phyloP scores from a whole-genome alignment of 202 grass and related monocot species.

The Brachypodium distachyon region DNA sequence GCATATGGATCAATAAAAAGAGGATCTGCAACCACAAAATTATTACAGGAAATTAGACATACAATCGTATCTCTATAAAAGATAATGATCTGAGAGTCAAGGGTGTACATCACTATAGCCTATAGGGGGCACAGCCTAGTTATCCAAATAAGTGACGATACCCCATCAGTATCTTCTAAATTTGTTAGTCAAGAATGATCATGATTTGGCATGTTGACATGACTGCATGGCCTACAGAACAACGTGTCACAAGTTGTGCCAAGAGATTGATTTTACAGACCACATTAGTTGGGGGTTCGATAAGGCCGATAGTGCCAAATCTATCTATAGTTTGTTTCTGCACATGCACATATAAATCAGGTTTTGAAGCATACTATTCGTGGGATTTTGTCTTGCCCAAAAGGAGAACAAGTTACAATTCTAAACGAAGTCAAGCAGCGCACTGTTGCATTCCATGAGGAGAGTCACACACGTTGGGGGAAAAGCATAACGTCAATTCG shows the following conservation, averaged over 20 bases:
- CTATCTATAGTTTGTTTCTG: too few relatives aligned
- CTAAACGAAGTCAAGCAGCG: background rate
- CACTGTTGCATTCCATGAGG: too few relatives aligned
- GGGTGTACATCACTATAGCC: too few relatives aligned
- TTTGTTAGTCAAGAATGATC: too few relatives aligned
- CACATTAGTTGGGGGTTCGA: background rate
- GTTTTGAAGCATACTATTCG: background rate
- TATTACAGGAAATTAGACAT: conserved; percentile 12
- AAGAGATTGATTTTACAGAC: background rate
- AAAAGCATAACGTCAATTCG: background rate
- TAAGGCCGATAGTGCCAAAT: too few relatives aligned
- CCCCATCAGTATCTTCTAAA: too few relatives aligned
- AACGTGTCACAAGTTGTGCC: background rate
- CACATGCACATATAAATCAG: background rate
- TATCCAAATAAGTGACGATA: too few relatives aligned
- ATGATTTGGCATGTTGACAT: background rate
- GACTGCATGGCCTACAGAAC: background rate
- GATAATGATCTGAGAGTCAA: too few relatives aligned
- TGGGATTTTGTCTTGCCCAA: too few relatives aligned
- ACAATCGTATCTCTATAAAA: background rate
- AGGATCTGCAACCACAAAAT: conserved; percentile 52
- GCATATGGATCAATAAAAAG: conserved; percentile 86
- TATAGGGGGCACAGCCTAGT: too few relatives aligned
- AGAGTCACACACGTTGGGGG: background rate
- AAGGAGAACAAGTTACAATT: background rate